These are phyloP conservation scores for Geotrichum bryndzae DNA, from an alignment of 1,139 yeast species.

Conservation along the genomic window DNA sequence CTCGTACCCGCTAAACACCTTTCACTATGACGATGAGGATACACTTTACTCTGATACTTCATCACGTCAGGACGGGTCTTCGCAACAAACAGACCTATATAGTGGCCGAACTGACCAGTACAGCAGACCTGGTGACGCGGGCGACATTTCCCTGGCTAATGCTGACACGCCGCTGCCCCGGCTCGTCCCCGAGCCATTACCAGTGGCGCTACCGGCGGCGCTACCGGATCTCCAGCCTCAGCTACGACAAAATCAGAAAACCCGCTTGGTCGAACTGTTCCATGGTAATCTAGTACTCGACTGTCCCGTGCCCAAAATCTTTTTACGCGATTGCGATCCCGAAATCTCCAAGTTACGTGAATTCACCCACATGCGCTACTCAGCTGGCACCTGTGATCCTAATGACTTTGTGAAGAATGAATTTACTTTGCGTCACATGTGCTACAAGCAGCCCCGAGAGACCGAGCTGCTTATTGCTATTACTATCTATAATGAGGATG, in stretches of 20 bases:
- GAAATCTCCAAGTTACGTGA: conserved; percentile 52
- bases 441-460: conserved; percentile 59
- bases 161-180: conserved; percentile 7
- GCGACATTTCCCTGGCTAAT: neutral
- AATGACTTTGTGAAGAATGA: conserved; percentile 48
- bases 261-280: conserved; percentile 45
- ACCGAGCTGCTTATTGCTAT: conserved; percentile 71
- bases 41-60: conserved; percentile 22
- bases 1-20: conserved; percentile 37
- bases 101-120: neutral
- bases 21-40: conserved; percentile 26
- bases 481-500: conserved; percentile 79
- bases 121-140: neutral
- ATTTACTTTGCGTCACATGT: conserved; percentile 61
- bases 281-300: conserved; percentile 72
- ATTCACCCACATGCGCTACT: conserved; percentile 70
- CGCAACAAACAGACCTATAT: neutral
- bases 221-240: conserved; percentile 21
- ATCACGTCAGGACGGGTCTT: neutral
- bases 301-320: conserved; percentile 56
- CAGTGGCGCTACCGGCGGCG: too few species aligned
- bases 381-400: conserved; percentile 80
- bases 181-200: conserved; percentile 9
- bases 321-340: conserved; percentile 37
- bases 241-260: conserved; percentile 6